phyloP scores from a whole-genome alignment of 305 asterid genomes.

The Ilex paraguariensis region DNA sequence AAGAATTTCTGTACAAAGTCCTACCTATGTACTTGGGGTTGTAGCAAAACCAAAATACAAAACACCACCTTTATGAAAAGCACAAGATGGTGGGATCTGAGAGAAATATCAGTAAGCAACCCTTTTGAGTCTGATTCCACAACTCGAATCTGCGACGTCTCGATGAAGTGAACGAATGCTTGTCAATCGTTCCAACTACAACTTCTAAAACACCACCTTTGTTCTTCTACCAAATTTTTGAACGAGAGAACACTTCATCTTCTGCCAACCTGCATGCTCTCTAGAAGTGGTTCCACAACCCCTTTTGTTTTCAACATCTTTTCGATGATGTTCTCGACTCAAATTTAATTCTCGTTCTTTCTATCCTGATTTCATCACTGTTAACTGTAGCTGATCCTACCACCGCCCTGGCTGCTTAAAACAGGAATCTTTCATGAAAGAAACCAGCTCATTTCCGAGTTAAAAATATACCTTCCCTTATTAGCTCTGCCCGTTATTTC shows the following conservation, averaged over 20 bases:
- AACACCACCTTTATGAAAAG: background rate
- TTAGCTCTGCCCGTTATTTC: conserved; percentile 16
- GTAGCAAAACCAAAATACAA: conserved; percentile 3
- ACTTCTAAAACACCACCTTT: background rate
- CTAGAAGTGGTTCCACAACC: background rate
- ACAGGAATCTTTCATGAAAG: too few relatives aligned
- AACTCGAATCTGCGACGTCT: too few relatives aligned
- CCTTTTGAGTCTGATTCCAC: too few relatives aligned
- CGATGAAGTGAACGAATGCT: too few relatives aligned
- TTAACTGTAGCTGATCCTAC: background rate
- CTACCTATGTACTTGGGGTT: conserved; percentile 4
- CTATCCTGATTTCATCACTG: background rate
- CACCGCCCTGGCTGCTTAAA: conserved; percentile 1
- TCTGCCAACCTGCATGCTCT: background rate
- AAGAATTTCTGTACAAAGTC: conserved; percentile 35
- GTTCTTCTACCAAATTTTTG: background rate
- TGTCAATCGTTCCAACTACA: too few relatives aligned
- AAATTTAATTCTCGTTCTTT: too few relatives aligned
- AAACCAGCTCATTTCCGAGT: background rate
- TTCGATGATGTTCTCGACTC: background rate
- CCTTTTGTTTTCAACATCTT: background rate
- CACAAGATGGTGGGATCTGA: too few relatives aligned
- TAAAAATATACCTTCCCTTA: conserved; percentile 4
- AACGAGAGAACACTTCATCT: background rate
- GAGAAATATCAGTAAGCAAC: too few relatives aligned